phyloP scores from a whole-genome alignment of 441 rosid species.

The Pelargonium cotyledonis region DNA sequence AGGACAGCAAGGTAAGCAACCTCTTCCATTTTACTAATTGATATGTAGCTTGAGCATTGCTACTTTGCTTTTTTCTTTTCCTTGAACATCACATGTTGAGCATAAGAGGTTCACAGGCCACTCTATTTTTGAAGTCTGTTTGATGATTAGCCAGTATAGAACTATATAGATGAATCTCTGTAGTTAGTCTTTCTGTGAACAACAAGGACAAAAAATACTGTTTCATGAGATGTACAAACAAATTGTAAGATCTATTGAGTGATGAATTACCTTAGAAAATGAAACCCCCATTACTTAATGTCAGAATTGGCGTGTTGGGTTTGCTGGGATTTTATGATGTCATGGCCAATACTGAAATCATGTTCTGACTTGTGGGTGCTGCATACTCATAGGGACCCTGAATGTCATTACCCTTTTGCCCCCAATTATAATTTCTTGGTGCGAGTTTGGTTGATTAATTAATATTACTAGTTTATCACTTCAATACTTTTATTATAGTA shows the following conservation, averaged over 20 bases:
- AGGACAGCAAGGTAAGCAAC: slow-evolving; percentile 35
- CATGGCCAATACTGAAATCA: too few species aligned
- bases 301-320: too few species aligned
- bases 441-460: too few species aligned
- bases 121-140: neutral
- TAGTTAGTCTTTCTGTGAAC: neutral
- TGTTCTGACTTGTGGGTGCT: too few species aligned
- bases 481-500: too few species aligned
- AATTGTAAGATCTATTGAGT: neutral
- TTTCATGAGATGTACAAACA: neutral
- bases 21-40: neutral
- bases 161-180: slow-evolving; percentile 1
- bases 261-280: neutral
- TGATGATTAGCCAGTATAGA: neutral
- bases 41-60: neutral
- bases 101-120: neutral
- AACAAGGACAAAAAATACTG: too few species aligned
- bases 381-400: too few species aligned
- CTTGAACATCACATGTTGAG: neutral
- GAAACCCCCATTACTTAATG: neutral
- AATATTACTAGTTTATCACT: too few species aligned
- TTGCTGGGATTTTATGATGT: too few species aligned
- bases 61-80: neutral
- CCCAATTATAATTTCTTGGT: too few species aligned
- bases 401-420: too few species aligned